Evolutionary conservation across 2,329 filamentous ascomycete species (phyloP), one percentile per base, ranked within the genome.

Genomic region (Huntiella abstrusa): DNA sequence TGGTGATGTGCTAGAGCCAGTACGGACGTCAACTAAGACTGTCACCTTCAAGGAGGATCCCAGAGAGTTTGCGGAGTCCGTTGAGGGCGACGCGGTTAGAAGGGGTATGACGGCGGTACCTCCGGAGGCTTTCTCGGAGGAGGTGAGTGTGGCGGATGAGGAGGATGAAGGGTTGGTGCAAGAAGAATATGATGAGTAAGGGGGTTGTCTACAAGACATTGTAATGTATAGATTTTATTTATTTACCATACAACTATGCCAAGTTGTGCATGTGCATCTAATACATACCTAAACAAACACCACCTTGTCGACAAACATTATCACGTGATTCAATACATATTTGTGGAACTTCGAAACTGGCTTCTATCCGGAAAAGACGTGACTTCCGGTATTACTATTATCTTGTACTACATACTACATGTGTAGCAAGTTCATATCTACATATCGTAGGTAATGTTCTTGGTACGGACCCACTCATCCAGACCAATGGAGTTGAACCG

Each of bases 1-100:
- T 54, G 91, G 91, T 17, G 91, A 95, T 60, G 82, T 96, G 13
- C 61, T 95, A 39, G 77, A 80, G 57, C 64, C 69, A 13, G 61
- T 62, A 43, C 60, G 60, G 17, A 57, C 62, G 5, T 57, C 60
- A 5, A 58, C 63, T 6, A 80, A 79, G 57, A 70, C 66, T 8
- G 77, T 82, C 19, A 73, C 72, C 1, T 82, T 81, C 57, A 67
- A 67, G 2, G 74, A 77, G 16, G 71, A 74, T 38, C 61, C 69
- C 3, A 38, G 44, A 5, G 51, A 47, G 45, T 47, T 62, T 56
- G 32, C 52, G 40, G 41, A 28, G 16, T 35, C 33, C n/a, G 33
- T 15, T 13, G 44, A 43, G 13, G 19, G 33, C 8, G 43, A 44
- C 12, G 32, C 6, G 7, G 44, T 28, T 12, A 37, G 41, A 37